Conservation (phyloP, 2,329 filamentous ascomycete species). For the Diaporthe ilicicola region DNA sequence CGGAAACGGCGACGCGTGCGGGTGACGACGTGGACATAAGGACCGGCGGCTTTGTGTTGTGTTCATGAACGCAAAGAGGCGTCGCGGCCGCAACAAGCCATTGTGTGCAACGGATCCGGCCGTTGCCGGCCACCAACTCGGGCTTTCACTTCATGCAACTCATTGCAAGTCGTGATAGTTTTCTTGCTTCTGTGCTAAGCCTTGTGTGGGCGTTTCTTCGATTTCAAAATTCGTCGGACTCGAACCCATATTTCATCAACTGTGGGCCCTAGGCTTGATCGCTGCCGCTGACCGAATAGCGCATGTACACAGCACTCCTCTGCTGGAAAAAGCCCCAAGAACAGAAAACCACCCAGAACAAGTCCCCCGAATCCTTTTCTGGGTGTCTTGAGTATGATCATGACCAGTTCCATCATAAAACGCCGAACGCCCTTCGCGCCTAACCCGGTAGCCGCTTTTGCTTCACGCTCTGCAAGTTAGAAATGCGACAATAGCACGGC, state of each 20-base stretch:
- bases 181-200: background rate
- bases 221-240: background rate
- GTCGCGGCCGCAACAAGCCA: background rate
- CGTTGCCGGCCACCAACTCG: background rate
- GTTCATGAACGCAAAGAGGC: slow-evolving; percentile 1
- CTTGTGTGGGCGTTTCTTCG: background rate
- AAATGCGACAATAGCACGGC: background rate
- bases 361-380: background rate
- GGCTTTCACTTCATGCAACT: background rate
- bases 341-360: background rate
- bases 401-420: background rate
- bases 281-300: background rate
- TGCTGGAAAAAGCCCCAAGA: background rate
- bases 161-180: background rate
- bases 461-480: background rate
- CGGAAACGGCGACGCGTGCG: slow-evolving; percentile 25
- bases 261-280: background rate
- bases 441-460: background rate
- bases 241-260: background rate
- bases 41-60: slow-evolving; percentile 25
- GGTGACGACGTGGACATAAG: background rate
- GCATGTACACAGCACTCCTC: background rate
- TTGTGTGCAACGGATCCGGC: slow-evolving; percentile 23
- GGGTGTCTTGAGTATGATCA: background rate
- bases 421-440: slow-evolving; percentile 3